Evolutionary conservation across 495 filamentous ascomycete species (phyloP), one percentile per base, ranked within the genome.

Genomic region (Jackrogersella minutella): DNA sequence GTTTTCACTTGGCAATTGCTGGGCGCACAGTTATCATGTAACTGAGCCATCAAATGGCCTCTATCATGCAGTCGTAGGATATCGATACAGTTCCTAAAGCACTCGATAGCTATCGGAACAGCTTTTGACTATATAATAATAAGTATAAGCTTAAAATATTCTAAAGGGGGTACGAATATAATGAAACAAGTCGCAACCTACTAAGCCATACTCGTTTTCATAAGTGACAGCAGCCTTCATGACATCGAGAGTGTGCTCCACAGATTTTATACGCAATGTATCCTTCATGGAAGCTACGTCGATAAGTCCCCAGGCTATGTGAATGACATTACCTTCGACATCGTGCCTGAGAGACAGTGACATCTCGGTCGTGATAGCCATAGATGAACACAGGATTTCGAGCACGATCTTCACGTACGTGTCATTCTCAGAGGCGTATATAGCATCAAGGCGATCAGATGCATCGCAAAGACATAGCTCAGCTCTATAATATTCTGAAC

Each of bases 221-320:
- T 69, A 72, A 11, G 57, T 39, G 33, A 69, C 43, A 21, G 69
- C 69, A 24, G 69, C 69, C 22, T 69, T 72, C 3, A 72, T 58
- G 17, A 69, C 61, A 19, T 69, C 69, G 28, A 69, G 26, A 28
- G 61, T 65, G 5, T 65, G 46, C 34, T 72, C 69, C 5, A 34
- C 36, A 1, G 66, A 68, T 22, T 53, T 54, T 1, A 65, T 36
- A 11, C 41, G 30, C 2, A 70, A 28, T 8, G 58, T 54, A 3
- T 65, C 51, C 33, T 62, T 70, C 3, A 37, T 44, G 0, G 67
- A 58, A 5, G 44, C 5, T 2, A 65, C 22, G 11, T 70, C 67
- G 9, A 66, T 17, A 8, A 70, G 67, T 1, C 67, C 67, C 67
- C 67, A 70, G 10, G 62, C 58, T 47, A 70, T 70, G 19, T 62